Evolutionary conservation across 2,329 filamentous ascomycete species (phyloP), one percentile per base, ranked within the genome.

Genomic region (Clarireedia monteithiana): DNA sequence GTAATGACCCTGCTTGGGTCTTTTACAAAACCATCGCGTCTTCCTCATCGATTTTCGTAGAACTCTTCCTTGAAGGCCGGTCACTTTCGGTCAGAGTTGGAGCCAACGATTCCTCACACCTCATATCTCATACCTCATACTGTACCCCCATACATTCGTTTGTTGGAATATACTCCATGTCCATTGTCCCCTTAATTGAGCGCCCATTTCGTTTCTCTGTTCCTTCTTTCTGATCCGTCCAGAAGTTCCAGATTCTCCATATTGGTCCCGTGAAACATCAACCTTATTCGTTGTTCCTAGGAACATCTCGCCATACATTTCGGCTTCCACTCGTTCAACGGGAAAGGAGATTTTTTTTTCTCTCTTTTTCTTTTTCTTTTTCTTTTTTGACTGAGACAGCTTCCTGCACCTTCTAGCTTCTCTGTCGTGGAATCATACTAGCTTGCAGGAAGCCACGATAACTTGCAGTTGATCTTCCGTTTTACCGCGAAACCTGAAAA

Each of bases 371-470:
- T 34, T 30, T 44, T 12, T 34, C 3, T 44, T 6, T 34, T 20
- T 30, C 12, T 30, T 30, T 53, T 44, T n/a, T 24, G 38, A 48
- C 44, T 44, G 46, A 53, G 51, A 53, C 51, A 48, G 38, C n/a
- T 20, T 53, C 39, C 42, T 53, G 44, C 51, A 48, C 27, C 30
- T 48, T 53, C n/a, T 23, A 30, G 38, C 38, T 40, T 38, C 51
- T 39, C 36, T 53, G 46, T 53, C 9, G 42, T 53, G 51, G 20
- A 7, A 44, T 53, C 42, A 40, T 24, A 20, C 34, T 20, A 53
- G 47, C 51, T 30, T 40, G 51, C 51, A 48, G 51, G 42, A 39
- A 53, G 38, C 23, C 51, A 53, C 51, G 51, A 53, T 48, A 53
- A 53, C 51, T 44, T 30, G 44, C 51, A 53, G 46, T 40, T 53